A percentile compares a stretch with the other conserved stretches of the same genome.
These are phyloP conservation scores for Stylosanthes scabra DNA, from an alignment of 331 rosid genomes.

Conservation along the genomic window DNA sequence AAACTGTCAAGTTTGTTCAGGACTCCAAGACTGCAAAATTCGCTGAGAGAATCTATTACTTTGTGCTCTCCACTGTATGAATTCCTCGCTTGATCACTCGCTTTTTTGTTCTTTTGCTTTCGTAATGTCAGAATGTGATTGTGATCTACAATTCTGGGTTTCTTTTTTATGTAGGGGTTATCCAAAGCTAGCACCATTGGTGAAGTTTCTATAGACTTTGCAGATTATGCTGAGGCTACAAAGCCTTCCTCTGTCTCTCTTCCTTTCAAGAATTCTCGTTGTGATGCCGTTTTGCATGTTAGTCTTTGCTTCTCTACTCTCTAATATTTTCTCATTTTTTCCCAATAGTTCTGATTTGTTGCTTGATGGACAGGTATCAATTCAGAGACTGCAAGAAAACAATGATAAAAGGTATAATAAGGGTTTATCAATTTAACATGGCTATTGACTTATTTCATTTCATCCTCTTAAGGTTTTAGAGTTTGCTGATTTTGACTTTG, in stretches of 20 bases:
- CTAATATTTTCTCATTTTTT: neutral
- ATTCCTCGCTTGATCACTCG: neutral
- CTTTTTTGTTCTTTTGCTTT: slow-evolving; percentile 20
- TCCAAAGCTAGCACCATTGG: slow-evolving; percentile 66
- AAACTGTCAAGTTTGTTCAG: slow-evolving; percentile 68
- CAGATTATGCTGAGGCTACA: slow-evolving; percentile 82
- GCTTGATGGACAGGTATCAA: slow-evolving; percentile 64
- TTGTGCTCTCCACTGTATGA: slow-evolving; percentile 74
- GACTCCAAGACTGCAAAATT: slow-evolving; percentile 76
- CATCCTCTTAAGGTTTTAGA: slow-evolving; percentile 27
- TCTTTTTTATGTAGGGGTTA: slow-evolving; percentile 62
- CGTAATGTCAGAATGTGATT: slow-evolving; percentile 25
- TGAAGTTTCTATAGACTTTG: slow-evolving; percentile 76
- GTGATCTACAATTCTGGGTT: slow-evolving; percentile 42
- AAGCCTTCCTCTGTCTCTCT: slow-evolving; percentile 74
- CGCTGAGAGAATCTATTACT: slow-evolving; percentile 67
- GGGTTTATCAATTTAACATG: slow-evolving; percentile 10
- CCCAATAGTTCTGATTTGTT: slow-evolving; percentile 26
- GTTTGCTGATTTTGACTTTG: slow-evolving; percentile 43
- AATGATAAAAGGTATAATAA: slow-evolving; percentile 64
- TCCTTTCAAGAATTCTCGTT: slow-evolving; percentile 81
- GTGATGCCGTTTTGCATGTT: slow-evolving; percentile 89
- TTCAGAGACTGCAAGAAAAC: slow-evolving; percentile 77
- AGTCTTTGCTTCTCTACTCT: slow-evolving; percentile 45
- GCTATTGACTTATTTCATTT: slow-evolving; percentile 1